Conservation (phyloP, 2,329 filamentous ascomycete species). For the Taxawa tesnikishii region DNA sequence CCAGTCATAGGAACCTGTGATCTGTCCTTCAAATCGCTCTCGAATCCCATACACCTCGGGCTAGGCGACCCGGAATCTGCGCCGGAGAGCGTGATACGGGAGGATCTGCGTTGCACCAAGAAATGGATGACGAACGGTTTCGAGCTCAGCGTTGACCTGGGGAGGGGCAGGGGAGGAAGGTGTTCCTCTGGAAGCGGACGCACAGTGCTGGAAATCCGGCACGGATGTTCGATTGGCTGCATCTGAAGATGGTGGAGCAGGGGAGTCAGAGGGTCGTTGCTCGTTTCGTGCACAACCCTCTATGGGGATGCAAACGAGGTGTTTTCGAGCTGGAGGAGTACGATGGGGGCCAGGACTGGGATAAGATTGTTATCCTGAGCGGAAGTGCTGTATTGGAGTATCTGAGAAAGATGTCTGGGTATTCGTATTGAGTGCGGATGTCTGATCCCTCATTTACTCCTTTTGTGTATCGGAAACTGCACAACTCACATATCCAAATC, state of each 20-base stretch:
- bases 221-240: not conserved
- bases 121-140: not conserved
- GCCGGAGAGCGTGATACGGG: not conserved
- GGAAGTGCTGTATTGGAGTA: conserved; percentile 1
- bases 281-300: not conserved
- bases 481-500: no score
- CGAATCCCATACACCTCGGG: not conserved
- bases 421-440: no score
- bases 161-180: not conserved
- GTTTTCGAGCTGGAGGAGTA: not conserved
- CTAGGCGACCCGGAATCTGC: not conserved
- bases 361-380: not conserved
- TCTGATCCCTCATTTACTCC: no score
- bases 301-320: not conserved
- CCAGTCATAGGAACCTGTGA: not conserved
- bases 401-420: conserved; percentile 1
- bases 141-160: not conserved
- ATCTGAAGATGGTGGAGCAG: not conserved
- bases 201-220: not conserved
- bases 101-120: not conserved
- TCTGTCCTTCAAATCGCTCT: not conserved
- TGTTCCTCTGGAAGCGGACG: not conserved
- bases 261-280: not conserved
- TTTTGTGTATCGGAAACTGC: no score
- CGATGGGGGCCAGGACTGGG: not conserved